These are phyloP conservation scores for Achaetomiella virescens DNA, from an alignment of 495 filamentous ascomycete species.

Conservation along the genomic window DNA sequence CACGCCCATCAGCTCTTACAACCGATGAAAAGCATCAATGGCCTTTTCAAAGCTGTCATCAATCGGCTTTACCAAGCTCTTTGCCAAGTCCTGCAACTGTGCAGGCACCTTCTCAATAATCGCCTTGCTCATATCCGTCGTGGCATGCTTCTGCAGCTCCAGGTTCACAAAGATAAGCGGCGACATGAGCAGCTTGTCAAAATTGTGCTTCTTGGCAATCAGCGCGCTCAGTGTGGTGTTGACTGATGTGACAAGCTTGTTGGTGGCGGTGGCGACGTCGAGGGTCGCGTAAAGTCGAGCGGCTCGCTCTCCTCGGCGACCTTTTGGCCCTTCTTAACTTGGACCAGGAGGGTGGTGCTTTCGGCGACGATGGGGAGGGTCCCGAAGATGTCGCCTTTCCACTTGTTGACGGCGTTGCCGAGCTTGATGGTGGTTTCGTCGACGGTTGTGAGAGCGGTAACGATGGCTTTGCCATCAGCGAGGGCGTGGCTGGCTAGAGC, in stretches of 20 bases:
- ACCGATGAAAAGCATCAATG: constrained; percentile 18
- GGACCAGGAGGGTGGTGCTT: constrained; percentile 25
- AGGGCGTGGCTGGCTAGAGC: constrained; percentile 17
- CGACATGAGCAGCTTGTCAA: constrained; percentile 27
- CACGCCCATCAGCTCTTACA: neutral
- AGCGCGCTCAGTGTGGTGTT: constrained; percentile 24
- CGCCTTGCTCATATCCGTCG: constrained; percentile 24
- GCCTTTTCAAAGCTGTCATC: constrained; percentile 24
- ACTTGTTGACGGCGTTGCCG: constrained; percentile 21
- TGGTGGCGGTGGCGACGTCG: constrained; percentile 21
- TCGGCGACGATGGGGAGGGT: constrained; percentile 25
- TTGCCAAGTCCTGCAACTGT: constrained; percentile 20
- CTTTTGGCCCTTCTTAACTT: constrained; percentile 27
- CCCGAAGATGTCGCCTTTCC: constrained; percentile 22
- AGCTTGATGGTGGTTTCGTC: constrained; percentile 25
- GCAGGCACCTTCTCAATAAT: constrained; percentile 33
- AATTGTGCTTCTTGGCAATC: constrained; percentile 28
- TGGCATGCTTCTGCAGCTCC: constrained; percentile 29
- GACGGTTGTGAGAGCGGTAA: constrained; percentile 25
- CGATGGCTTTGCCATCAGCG: constrained; percentile 26
- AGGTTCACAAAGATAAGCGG: constrained; percentile 32
- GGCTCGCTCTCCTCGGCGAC: constrained; percentile 20
- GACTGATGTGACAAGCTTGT: constrained; percentile 21
- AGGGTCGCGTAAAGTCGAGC: constrained; percentile 19
- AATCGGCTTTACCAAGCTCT: constrained; percentile 23